Conservation (phyloP, 2,329 filamentous ascomycete species). For the Cercospora sp. region DNA sequence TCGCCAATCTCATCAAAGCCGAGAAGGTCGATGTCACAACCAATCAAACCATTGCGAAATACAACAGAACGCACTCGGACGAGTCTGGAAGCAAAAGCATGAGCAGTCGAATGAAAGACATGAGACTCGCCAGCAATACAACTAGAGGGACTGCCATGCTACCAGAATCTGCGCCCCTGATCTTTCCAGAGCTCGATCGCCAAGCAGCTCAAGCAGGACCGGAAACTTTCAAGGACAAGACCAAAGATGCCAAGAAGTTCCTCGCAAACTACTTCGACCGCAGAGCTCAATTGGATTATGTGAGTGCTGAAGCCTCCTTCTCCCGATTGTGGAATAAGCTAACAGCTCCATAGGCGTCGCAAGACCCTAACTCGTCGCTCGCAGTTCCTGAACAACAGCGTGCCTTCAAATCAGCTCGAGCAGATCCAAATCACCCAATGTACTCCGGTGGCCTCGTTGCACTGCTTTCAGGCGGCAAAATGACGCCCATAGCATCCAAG, state of each 20-base stretch:
- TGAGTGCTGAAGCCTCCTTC: slow-evolving; percentile 30
- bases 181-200: slow-evolving; percentile 50
- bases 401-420: slow-evolving; percentile 50
- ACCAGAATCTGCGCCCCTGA: slow-evolving; percentile 51
- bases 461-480: slow-evolving; percentile 49
- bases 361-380: slow-evolving; percentile 47
- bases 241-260: slow-evolving; percentile 40
- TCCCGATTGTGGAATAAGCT: slow-evolving; percentile 35
- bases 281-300: slow-evolving; percentile 49
- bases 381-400: slow-evolving; percentile 36
- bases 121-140: slow-evolving; percentile 42
- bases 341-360: slow-evolving; percentile 24
- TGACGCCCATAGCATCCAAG: slow-evolving; percentile 31
- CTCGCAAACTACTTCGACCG: slow-evolving; percentile 54
- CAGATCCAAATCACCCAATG: slow-evolving; percentile 54
- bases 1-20: slow-evolving; percentile 21
- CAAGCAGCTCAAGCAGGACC: slow-evolving; percentile 25
- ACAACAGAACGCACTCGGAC: slow-evolving; percentile 13
- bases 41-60: slow-evolving; percentile 37
- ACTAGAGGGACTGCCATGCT: slow-evolving; percentile 46
- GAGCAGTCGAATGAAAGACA: slow-evolving; percentile 36
- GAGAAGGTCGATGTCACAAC: slow-evolving; percentile 41
- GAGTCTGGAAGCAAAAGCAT: slow-evolving; percentile 19
- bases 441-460: slow-evolving; percentile 52
- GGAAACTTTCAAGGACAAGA: slow-evolving; percentile 34